Conservation (phyloP, 495 filamentous ascomycete species). For the Cenococcum geophilum region DNA sequence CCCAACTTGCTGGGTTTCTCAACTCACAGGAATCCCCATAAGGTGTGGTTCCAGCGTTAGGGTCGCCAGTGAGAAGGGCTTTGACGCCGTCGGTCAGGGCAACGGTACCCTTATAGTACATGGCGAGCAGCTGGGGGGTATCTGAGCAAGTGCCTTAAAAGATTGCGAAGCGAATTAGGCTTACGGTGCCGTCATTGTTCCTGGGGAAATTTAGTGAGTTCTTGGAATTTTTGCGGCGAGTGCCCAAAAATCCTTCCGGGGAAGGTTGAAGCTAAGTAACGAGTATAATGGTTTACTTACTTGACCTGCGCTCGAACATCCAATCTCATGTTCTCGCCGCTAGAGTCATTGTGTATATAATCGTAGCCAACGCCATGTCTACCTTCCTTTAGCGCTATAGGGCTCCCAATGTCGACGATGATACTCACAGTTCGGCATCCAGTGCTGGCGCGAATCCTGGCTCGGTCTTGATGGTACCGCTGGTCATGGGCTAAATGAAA, state of each 20-base stretch:
- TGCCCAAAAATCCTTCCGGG: background rate
- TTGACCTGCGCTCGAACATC: slow-evolving; percentile 30
- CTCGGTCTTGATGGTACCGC: slow-evolving; percentile 43
- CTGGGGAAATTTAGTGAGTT: slow-evolving; percentile 1
- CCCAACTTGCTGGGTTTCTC: too few species aligned
- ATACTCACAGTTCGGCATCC: slow-evolving; percentile 23
- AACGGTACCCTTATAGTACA: slow-evolving; percentile 30
- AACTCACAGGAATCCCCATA: slow-evolving; percentile 25
- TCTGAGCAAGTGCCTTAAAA: background rate
- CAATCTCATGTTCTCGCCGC: slow-evolving; percentile 26
- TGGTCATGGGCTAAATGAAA: slow-evolving; percentile 41
- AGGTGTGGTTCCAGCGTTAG: slow-evolving; percentile 17
- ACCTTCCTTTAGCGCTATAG: background rate
- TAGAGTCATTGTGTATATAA: slow-evolving; percentile 31
- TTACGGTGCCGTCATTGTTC: slow-evolving; percentile 15
- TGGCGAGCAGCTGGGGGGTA: slow-evolving; percentile 16
- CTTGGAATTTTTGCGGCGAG: background rate
- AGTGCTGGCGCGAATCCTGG: slow-evolving; percentile 39
- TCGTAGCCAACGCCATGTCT: slow-evolving; percentile 31
- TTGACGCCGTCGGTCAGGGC: slow-evolving; percentile 19
- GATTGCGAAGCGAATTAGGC: background rate
- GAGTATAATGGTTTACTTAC: slow-evolving; percentile 11
- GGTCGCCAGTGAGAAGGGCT: slow-evolving; percentile 15
- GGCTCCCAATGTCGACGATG: background rate
- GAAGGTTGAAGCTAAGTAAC: background rate